Conservation (phyloP, 2,329 filamentous ascomycete species). For the Fusarium torulosum region DNA sequence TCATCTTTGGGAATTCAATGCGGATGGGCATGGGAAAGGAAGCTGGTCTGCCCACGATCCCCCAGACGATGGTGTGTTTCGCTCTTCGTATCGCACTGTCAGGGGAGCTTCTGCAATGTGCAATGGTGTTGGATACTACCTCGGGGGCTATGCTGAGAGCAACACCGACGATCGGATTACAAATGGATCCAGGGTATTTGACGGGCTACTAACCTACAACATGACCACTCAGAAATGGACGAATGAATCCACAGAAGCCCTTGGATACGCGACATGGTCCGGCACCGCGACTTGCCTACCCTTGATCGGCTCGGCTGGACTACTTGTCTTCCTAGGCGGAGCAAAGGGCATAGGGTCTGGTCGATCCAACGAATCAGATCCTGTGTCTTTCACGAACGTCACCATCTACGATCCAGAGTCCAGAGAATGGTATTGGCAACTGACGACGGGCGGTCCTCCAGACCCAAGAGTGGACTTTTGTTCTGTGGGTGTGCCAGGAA, state of each 20-base stretch:
- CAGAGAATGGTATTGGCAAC: not conserved
- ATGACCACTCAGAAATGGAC: not conserved
- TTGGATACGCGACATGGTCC: constrained; percentile 7
- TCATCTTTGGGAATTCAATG: not conserved
- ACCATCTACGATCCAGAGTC: not conserved
- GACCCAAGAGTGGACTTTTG: not conserved
- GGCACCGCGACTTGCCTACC: constrained; percentile 1
- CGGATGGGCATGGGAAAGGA: not conserved
- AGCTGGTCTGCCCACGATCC: not conserved
- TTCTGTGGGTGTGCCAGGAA: not conserved
- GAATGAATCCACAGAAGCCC: not conserved
- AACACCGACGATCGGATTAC: not conserved
- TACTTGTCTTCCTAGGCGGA: constrained; percentile 6
- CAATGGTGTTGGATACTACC: not conserved
- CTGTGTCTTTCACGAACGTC: constrained; percentile 2
- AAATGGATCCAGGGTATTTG: not conserved
- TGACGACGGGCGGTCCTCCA: not conserved
- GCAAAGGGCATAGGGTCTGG: not conserved
- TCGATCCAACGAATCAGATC: not conserved
- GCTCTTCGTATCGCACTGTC: not conserved
- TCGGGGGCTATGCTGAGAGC: not conserved
- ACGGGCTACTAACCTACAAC: not conserved
- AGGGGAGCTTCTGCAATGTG: not conserved
- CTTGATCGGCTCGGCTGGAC: not conserved
- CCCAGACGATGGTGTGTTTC: not conserved